Percentiles rank a stretch among this genome's conserved stretches.
Conservation (phyloP, 2,329 filamentous ascomycete genomes). For the Simplicillium aogashimaense region DNA sequence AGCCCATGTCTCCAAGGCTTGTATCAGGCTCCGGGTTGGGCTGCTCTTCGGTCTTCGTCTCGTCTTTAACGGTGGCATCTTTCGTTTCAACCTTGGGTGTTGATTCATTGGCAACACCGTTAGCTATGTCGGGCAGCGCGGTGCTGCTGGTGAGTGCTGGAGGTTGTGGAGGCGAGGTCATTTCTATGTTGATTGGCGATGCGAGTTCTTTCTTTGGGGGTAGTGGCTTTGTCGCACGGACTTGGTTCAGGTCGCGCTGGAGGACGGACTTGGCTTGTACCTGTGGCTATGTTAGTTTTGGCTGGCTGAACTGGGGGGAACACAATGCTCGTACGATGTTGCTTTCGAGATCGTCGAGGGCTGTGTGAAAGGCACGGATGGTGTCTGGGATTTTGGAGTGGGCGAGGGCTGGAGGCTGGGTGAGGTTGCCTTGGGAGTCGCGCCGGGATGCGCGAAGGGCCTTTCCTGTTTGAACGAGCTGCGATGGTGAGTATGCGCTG, state of each 20-base stretch:
- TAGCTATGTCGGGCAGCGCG: slow-evolving; percentile 42
- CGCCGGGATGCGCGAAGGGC: slow-evolving; percentile 38
- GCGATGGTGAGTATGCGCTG: slow-evolving; percentile 6
- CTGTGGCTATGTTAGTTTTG: slow-evolving; percentile 12
- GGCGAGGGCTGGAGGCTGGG: slow-evolving; percentile 19
- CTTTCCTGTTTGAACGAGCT: slow-evolving; percentile 52
- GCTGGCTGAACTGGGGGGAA: neutral
- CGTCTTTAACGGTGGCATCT: slow-evolving; percentile 13
- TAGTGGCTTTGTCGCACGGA: slow-evolving; percentile 16
- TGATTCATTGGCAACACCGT: slow-evolving; percentile 5
- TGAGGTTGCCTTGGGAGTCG: slow-evolving; percentile 30
- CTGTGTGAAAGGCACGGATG: slow-evolving; percentile 38
- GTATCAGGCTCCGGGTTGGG: slow-evolving; percentile 12
- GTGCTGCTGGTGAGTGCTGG: slow-evolving; percentile 3
- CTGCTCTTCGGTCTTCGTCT: slow-evolving; percentile 6
- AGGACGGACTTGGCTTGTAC: slow-evolving; percentile 43
- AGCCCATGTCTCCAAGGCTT: slow-evolving; percentile 49
- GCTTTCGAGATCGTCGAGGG: slow-evolving; percentile 45
- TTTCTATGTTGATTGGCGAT: slow-evolving; percentile 24
- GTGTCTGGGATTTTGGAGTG: slow-evolving; percentile 34
- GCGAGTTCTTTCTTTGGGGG: slow-evolving; percentile 24
- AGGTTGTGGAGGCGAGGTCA: slow-evolving; percentile 18
- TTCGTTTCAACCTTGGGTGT: slow-evolving; percentile 7
- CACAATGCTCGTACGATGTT: slow-evolving; percentile 38
- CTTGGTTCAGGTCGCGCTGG: slow-evolving; percentile 39